Base-by-base conservation (phyloP, 2,329 filamentous ascomycete genomes). In the Alternaria burnsii region DNA sequence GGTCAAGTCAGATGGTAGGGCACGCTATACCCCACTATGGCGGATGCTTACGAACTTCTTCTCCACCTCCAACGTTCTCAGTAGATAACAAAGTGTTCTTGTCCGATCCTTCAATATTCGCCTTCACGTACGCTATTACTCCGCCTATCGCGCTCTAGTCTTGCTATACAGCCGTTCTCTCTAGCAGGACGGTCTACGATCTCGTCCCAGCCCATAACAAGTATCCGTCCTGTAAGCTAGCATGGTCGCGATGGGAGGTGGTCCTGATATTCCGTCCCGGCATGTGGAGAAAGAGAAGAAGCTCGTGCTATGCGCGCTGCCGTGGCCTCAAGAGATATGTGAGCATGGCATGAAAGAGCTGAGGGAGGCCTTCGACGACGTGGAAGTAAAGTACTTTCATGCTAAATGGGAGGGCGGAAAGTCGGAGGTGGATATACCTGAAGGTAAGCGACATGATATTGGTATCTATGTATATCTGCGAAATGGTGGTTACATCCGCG, bases 191-290 rank as follows among this genome's bases (percentile, higher is more conserved):
- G 26, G 5, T 4, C 42, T 10, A 46, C 43, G 5, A 18, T 30
- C 43, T 18, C 43, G n/a, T 12, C 28, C 42, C 16, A 30, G 10
- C 30, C 2, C 30, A 26, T 14, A 38, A 22, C 34, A 24, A 3
- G 2, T 30, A 34, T 36, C 18, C 5, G 16, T 18, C 24, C 36
- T 4, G 1, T 42, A 20, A 38, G 42, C 42, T 42, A 58, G 52
- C 26, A 75, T 74, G 71, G 66, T 69, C 58, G 76, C 64, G 48
- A 85, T 85, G 82, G 83, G 82, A 20, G 82, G 81, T 59, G 81
- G 80, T 53, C 68, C 75, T 52, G 73, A 72, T 48, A 40, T 62
- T 22, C 72, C 74, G 18, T 52, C 58, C 14, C 59, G 55, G 40
- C 22, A 42, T 79, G 60, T 72, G 76, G 56, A 76, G 47, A 64